Percentiles rank a stretch among this genome's conserved stretches.
phyloP scores from a whole-genome alignment of 1,139 yeast species.

The Lodderomyces margitis region DNA sequence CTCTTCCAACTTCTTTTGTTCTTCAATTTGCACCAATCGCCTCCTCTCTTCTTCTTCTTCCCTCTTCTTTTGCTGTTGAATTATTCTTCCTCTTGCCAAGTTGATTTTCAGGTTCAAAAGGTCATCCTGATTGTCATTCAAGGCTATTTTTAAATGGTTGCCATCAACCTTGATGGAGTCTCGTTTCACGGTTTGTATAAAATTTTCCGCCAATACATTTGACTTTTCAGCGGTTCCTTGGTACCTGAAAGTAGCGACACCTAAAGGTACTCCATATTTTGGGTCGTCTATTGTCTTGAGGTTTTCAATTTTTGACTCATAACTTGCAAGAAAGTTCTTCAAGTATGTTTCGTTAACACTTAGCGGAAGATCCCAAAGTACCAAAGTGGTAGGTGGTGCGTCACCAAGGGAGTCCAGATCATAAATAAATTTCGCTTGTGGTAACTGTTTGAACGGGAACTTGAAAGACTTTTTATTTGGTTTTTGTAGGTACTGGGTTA shows the following conservation, averaged over 20 bases:
- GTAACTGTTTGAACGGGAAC: slow-evolving; percentile 47
- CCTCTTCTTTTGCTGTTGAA: slow-evolving; percentile 28
- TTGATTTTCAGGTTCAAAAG: slow-evolving; percentile 32
- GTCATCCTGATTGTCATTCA: slow-evolving; percentile 36
- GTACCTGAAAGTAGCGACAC: slow-evolving; percentile 65
- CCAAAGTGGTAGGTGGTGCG: slow-evolving; percentile 67
- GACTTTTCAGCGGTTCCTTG: slow-evolving; percentile 59
- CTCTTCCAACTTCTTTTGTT: slow-evolving; percentile 18
- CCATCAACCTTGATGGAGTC: slow-evolving; percentile 42
- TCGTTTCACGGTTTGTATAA: slow-evolving; percentile 27
- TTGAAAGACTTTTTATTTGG: slow-evolving; percentile 45
- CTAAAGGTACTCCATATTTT: slow-evolving; percentile 74
- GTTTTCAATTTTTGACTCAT: slow-evolving; percentile 53
- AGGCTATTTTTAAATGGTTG: slow-evolving; percentile 31
- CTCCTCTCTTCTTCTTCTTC: slow-evolving; percentile 25
- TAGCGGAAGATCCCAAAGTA: slow-evolving; percentile 62
- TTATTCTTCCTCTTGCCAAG: slow-evolving; percentile 32
- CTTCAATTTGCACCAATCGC: slow-evolving; percentile 13
- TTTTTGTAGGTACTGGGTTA: slow-evolving; percentile 34
- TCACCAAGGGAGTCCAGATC: slow-evolving; percentile 78
- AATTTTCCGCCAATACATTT: slow-evolving; percentile 39
- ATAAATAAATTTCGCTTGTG: slow-evolving; percentile 53
- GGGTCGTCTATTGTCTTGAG: slow-evolving; percentile 69
- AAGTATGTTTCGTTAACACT: slow-evolving; percentile 46
- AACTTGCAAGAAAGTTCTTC: slow-evolving; percentile 54